Conservation (phyloP, 2,329 filamentous ascomycete genomes). For the Ceratocystis papillata region DNA sequence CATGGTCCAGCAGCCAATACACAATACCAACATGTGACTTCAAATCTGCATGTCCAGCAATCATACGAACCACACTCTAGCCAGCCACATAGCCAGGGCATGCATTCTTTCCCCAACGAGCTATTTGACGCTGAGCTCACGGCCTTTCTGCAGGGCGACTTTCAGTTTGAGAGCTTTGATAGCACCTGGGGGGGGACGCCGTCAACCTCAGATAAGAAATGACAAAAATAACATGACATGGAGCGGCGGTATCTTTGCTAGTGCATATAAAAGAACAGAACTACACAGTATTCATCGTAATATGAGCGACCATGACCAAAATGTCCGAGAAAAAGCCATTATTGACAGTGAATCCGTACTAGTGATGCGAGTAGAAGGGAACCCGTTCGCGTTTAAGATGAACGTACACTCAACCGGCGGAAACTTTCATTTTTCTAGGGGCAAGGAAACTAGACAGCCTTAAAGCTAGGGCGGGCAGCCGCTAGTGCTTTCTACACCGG, state of each 20-base stretch:
- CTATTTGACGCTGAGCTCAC: slow-evolving; percentile 21
- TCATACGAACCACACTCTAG: neutral
- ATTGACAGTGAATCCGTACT: neutral
- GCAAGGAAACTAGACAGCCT: neutral
- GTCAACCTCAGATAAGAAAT: neutral
- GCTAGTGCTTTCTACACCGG: neutral
- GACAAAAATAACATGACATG: neutral
- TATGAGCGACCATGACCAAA: neutral
- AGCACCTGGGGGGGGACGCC: slow-evolving; percentile 6
- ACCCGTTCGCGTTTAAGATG: neutral
- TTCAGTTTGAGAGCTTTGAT: slow-evolving; percentile 19
- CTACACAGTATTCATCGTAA: no score
- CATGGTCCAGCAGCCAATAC: neutral
- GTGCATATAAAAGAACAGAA: neutral
- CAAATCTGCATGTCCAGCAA: neutral
- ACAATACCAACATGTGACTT: neutral
- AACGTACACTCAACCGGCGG: neutral
- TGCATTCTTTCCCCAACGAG: slow-evolving; percentile 22
- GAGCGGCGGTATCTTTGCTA: neutral
- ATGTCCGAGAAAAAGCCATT: neutral
- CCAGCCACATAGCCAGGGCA: neutral
- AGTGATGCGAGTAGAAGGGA: neutral
- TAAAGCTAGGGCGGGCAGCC: neutral
- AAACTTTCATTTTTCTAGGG: neutral
- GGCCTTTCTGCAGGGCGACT: slow-evolving; percentile 20